These are phyloP conservation scores for Lactarius evosmus DNA, from an alignment of 768 basidiomycete species.

Conservation along the genomic window DNA sequence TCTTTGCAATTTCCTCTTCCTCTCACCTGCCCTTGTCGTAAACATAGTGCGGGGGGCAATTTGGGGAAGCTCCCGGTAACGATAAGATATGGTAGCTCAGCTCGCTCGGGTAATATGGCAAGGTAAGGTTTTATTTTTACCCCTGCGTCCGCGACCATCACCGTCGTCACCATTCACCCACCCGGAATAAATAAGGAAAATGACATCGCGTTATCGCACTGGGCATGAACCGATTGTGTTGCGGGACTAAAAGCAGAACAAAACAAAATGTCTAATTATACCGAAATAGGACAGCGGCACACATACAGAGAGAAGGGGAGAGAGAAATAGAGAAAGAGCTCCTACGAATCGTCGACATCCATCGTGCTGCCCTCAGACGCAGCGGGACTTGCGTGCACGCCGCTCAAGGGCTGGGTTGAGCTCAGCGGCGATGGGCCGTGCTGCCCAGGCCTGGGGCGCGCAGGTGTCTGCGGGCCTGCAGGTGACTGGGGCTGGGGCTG, in stretches of 20 bases:
- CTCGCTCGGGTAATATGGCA: background rate
- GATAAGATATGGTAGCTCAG: background rate
- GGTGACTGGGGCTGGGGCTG: background rate
- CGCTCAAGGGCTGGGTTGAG: background rate
- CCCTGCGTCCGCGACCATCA: background rate
- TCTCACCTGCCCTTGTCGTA: background rate
- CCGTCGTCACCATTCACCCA: background rate
- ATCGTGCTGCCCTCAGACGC: background rate
- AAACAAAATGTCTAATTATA: conserved; percentile 17
- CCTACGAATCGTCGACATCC: conserved; percentile 18
- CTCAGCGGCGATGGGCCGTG: conserved; percentile 1
- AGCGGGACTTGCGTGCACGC: background rate
- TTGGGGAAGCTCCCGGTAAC: background rate
- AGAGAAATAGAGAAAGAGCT: background rate
- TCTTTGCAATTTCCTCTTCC: conserved; percentile 24
- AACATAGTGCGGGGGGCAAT: background rate
- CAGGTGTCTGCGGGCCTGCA: conserved; percentile 9
- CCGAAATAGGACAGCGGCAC: conserved; percentile 12
- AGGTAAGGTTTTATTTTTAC: no score
- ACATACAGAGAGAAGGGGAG: background rate
- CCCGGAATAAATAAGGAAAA: background rate
- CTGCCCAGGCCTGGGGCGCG: background rate
- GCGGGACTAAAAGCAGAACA: conserved; percentile 22
- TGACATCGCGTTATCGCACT: background rate
- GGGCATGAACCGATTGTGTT: background rate